Percentiles rank a stretch among this genome's conserved stretches.
Conservation (phyloP, 192 early-diverging fungal species). For the Umbelopsis sp. region DNA sequence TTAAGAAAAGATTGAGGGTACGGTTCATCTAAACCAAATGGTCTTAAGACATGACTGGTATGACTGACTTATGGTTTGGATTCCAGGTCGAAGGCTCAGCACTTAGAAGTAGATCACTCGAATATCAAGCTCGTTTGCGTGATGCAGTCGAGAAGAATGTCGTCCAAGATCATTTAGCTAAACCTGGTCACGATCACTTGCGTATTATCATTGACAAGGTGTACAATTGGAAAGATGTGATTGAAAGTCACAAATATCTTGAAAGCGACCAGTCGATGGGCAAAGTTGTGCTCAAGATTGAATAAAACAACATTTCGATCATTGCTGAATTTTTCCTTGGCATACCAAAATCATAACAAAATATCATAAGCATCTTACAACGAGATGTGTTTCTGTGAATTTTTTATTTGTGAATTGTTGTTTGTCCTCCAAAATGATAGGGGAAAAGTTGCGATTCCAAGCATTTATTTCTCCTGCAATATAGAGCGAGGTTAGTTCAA, state of each 20-base stretch:
- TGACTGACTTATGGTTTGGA: neutral
- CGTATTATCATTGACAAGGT: slow-evolving; percentile 58
- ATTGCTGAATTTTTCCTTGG: neutral
- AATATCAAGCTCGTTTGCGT: slow-evolving; percentile 63
- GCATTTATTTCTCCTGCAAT: slow-evolving; percentile 22
- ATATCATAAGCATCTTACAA: neutral
- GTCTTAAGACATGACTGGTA: neutral
- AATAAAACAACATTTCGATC: neutral
- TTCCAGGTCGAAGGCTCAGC: slow-evolving; percentile 68
- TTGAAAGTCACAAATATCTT: slow-evolving; percentile 65
- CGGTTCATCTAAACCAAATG: neutral
- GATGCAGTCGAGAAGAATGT: slow-evolving; percentile 55
- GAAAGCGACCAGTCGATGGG: slow-evolving; percentile 67
- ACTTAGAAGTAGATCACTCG: slow-evolving; percentile 63
- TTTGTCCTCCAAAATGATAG: slow-evolving; percentile 24
- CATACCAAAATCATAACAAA: neutral
- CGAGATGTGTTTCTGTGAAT: neutral
- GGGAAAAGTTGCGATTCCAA: slow-evolving; percentile 1
- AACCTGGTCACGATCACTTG: slow-evolving; percentile 40
- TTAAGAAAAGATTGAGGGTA: slow-evolving; percentile 65
- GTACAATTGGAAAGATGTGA: slow-evolving; percentile 71
- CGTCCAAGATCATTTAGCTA: slow-evolving; percentile 49
- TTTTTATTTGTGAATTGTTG: neutral
- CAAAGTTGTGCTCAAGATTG: slow-evolving; percentile 59
- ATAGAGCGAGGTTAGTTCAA: neutral